These are phyloP conservation scores for Microthyrium microscopicum DNA, from an alignment of 2,329 filamentous ascomycete genomes.

Conservation along the genomic window DNA sequence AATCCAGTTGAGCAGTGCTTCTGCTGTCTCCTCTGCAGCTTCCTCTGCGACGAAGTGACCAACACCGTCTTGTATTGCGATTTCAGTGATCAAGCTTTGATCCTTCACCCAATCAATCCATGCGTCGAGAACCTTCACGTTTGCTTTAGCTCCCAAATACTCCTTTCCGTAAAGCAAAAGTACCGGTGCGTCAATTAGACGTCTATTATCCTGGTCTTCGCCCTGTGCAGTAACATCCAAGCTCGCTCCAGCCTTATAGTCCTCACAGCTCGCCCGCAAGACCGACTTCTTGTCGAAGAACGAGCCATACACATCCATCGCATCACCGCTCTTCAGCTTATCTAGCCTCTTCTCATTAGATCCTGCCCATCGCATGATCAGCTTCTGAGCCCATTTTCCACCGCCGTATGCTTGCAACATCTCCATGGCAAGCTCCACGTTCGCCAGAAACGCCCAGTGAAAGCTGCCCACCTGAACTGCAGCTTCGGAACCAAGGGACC, in stretches of 20 bases:
- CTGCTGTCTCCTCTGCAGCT: constrained; percentile 20
- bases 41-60: constrained; percentile 33
- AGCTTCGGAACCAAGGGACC: constrained; percentile 21
- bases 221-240: constrained; percentile 28
- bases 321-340: constrained; percentile 18
- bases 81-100: constrained; percentile 15
- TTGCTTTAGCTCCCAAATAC: constrained; percentile 26
- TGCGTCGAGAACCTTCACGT: constrained; percentile 19
- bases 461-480: constrained; percentile 23
- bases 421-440: constrained; percentile 24
- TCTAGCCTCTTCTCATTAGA: constrained; percentile 10
- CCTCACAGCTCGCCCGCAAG: constrained; percentile 27
- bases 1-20: constrained; percentile 6
- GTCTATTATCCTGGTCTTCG: constrained; percentile 27
- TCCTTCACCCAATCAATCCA: constrained; percentile 30
- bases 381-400: constrained; percentile 20
- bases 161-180: constrained; percentile 28
- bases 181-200: constrained; percentile 25
- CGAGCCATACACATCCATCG: constrained; percentile 26
- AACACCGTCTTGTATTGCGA: constrained; percentile 20
- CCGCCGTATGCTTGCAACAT: constrained; percentile 28
- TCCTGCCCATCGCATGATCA: constrained; percentile 18
- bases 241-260: constrained; percentile 29
- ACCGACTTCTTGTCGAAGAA: constrained; percentile 27
- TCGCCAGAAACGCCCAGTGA: constrained; percentile 36